These are phyloP conservation scores for Macaranga tanarius DNA, from an alignment of 441 rosid species.

Conservation along the genomic window DNA sequence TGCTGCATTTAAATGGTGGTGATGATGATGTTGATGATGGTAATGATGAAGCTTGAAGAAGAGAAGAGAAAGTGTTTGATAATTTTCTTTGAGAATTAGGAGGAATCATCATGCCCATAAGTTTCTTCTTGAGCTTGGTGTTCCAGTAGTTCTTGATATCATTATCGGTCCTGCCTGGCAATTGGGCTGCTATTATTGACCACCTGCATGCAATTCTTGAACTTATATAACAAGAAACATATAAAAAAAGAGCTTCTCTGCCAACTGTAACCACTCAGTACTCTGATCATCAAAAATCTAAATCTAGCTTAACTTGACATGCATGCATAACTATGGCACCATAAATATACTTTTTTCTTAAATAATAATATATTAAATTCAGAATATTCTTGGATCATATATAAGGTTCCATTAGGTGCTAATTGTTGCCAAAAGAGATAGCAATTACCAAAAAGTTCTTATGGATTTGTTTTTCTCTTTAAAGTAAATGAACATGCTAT, in stretches of 20 bases:
- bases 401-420: slow-evolving; percentile 10
- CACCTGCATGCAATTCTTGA: slow-evolving; percentile 51
- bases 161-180: slow-evolving; percentile 93
- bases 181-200: slow-evolving; percentile 92
- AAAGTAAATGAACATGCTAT: neutral
- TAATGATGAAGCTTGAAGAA: slow-evolving; percentile 33
- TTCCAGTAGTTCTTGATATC: slow-evolving; percentile 97
- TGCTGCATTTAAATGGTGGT: slow-evolving; percentile 26
- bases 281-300: neutral
- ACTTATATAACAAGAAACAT: slow-evolving; percentile 18
- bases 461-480: slow-evolving; percentile 8
- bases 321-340: slow-evolving; percentile 26
- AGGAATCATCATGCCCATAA: slow-evolving; percentile 36
- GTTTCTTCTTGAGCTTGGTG: slow-evolving; percentile 94
- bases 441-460: neutral
- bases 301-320: slow-evolving; percentile 13
- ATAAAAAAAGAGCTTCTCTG: neutral
- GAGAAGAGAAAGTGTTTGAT: slow-evolving; percentile 31
- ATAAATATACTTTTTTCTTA: slow-evolving; percentile 11
- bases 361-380: too few relatives aligned
- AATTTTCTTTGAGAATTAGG: slow-evolving; percentile 38
- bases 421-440: neutral
- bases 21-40: slow-evolving; percentile 27
- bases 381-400: slow-evolving; percentile 23
- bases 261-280: neutral